Percentiles rank a stretch among this genome's conserved stretches.
Conservation (phyloP, 208 protist species). For the Balamuthia mandrillaris region DNA sequence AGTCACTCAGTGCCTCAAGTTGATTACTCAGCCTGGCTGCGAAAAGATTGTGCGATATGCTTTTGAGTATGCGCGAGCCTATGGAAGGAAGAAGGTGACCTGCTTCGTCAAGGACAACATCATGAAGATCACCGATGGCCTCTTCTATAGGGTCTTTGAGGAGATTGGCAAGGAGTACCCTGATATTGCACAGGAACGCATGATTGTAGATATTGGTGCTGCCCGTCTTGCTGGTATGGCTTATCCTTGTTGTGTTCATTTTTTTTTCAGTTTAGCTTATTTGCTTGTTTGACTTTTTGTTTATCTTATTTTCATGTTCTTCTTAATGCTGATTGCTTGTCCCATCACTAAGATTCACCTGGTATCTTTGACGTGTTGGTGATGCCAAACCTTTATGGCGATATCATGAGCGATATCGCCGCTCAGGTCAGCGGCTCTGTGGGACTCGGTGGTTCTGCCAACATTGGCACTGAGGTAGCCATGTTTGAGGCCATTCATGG, state of each 20-base stretch:
- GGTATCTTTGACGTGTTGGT: constrained; percentile 58
- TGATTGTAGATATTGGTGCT: not conserved
- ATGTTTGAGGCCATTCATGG: constrained; percentile 66
- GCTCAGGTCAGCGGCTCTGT: constrained; percentile 51
- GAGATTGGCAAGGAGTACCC: not conserved
- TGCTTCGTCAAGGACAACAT: not conserved
- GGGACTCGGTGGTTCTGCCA: constrained; percentile 57
- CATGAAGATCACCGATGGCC: not conserved
- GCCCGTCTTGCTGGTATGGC: not conserved
- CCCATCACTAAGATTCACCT: no score
- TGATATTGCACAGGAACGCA: not conserved
- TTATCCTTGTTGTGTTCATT: no score
- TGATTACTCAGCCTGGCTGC: constrained; percentile 68
- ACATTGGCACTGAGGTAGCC: constrained; percentile 59
- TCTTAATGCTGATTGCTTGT: no score
- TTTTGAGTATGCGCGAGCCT: constrained; percentile 68
- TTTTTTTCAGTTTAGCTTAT: no score
- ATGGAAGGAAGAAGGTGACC: constrained; percentile 43
- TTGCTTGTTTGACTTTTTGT: no score
- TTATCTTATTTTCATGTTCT: no score
- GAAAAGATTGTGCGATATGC: constrained; percentile 67
- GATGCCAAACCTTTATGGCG: constrained; percentile 65
- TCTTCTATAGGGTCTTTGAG: not conserved
- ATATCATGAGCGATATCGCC: constrained; percentile 62
- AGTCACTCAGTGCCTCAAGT: constrained; percentile 50